Evolutionary conservation across 805 yeast genomes (phyloP).

Genomic region (Sugiyamaella chiloensis): DNA sequence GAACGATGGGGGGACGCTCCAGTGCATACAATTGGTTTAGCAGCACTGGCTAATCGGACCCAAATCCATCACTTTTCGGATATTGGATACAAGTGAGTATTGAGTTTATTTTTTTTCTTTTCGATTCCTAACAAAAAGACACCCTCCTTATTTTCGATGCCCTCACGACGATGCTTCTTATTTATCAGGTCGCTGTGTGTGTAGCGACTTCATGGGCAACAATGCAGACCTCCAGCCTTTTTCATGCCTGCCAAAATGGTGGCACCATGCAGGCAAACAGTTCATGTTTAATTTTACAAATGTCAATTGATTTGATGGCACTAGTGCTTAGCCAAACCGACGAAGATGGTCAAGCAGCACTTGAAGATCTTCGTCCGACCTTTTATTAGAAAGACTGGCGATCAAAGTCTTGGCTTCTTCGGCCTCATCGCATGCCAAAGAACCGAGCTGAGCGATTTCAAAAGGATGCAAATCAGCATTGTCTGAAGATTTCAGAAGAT

Average conservation of each 20-base stretch:
- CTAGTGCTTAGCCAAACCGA: constrained; percentile 2
- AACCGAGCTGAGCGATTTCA: constrained; percentile 88
- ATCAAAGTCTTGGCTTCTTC: constrained; percentile 95
- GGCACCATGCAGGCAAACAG: constrained; percentile 34
- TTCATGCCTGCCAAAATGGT: constrained; percentile 38
- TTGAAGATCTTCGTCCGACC: constrained; percentile 82
- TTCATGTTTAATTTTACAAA: constrained; percentile 28
- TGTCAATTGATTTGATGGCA: background rate
- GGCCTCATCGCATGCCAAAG: constrained; percentile 90
- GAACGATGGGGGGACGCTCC: constrained; percentile 98
- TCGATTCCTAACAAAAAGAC: constrained; percentile 32
- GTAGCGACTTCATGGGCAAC: constrained; percentile 32
- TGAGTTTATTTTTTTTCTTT: background rate
- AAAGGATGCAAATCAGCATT: constrained; percentile 85
- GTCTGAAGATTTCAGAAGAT: constrained; percentile 69
- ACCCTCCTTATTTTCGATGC: constrained; percentile 56
- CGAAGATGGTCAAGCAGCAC: constrained; percentile 84
- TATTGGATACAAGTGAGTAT: constrained; percentile 56
- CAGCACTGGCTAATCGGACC: constrained; percentile 53
- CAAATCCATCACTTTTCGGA: constrained; percentile 79
- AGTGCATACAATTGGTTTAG: constrained; percentile 69
- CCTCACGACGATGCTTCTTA: constrained; percentile 36
- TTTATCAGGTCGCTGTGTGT: constrained; percentile 35
- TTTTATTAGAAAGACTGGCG: constrained; percentile 80
- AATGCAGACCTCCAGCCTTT: constrained; percentile 34